Conservation (phyloP, 169 alveolate species). For the Eimeria necatrix region DNA sequence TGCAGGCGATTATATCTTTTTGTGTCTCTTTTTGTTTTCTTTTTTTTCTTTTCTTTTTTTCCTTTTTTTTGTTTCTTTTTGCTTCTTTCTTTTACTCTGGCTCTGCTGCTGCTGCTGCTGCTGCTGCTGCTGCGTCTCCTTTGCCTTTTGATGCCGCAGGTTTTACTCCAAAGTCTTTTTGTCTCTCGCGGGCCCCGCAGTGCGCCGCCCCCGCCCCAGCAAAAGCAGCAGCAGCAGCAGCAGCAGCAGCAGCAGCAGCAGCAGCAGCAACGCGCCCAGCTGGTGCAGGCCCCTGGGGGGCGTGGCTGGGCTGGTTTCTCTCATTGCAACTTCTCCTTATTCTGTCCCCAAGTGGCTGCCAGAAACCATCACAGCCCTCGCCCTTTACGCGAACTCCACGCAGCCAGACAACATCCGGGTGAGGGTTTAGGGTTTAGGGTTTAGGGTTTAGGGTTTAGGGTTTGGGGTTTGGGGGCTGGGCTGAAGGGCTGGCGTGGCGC, state of each 20-base stretch:
- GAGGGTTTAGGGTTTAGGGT: too few relatives aligned
- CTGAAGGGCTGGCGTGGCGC: not conserved
- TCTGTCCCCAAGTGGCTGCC: constrained; percentile 90
- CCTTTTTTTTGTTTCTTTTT: not conserved
- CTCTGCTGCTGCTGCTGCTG: not conserved
- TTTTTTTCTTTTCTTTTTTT: not conserved
- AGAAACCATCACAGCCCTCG: constrained; percentile 86
- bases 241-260: not conserved
- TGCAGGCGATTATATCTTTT: not conserved
- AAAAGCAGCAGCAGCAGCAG: not conserved
- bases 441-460: too few relatives aligned
- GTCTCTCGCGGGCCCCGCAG: constrained; percentile 33
- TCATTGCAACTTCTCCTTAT: constrained; percentile 84
- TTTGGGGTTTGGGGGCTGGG: too few relatives aligned
- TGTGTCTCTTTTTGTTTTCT: not conserved
- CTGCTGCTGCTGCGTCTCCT: not conserved
- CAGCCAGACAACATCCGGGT: constrained; percentile 48
- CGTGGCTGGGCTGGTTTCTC: constrained; percentile 37
- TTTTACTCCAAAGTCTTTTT: not conserved
- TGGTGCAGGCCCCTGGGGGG: constrained; percentile 23
- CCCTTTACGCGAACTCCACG: constrained; percentile 79
- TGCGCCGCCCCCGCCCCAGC: not conserved
- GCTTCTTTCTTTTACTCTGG: not conserved
- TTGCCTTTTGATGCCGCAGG: not conserved
- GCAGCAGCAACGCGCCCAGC: not conserved